Evolutionary conservation across 2,329 filamentous ascomycete genomes (phyloP).

Genomic region (Alternaria consortialis): DNA sequence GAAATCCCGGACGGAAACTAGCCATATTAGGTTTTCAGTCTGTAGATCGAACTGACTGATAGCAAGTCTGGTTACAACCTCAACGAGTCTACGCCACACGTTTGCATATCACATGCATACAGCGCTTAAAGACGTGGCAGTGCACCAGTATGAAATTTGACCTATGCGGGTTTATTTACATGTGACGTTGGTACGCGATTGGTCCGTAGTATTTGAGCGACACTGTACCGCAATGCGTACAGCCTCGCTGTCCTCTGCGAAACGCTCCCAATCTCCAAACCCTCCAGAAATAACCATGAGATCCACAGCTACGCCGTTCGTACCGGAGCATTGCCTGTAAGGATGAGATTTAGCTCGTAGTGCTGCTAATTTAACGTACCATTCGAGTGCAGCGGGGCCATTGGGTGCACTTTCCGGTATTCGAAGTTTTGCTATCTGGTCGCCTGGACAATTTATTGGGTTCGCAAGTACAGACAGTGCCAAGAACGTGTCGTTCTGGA

Average conservation of each 20-base stretch:
- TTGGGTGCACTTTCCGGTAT: background rate
- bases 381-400: background rate
- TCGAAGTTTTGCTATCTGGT: background rate
- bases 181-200: background rate
- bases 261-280: background rate
- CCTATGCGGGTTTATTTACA: background rate
- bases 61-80: too few relatives aligned
- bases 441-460: background rate
- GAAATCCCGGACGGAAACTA: too few relatives aligned
- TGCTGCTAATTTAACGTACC: background rate
- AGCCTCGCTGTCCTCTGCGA: background rate
- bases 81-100: background rate
- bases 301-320: conserved; percentile 2
- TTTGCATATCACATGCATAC: background rate
- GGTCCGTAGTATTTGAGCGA: background rate
- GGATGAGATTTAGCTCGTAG: background rate
- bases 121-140: background rate
- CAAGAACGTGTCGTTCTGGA: background rate
- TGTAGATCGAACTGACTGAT: too few relatives aligned
- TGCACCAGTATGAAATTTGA: background rate
- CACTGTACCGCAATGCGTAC: background rate
- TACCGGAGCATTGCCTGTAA: background rate
- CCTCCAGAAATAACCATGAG: conserved; percentile 1
- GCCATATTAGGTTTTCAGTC: too few relatives aligned
- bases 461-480: background rate